Evolutionary conservation across 177 flowering plant genomes (phyloP), one percentile per base, ranked within the genome.

Genomic region (Telopea speciosissima): DNA sequence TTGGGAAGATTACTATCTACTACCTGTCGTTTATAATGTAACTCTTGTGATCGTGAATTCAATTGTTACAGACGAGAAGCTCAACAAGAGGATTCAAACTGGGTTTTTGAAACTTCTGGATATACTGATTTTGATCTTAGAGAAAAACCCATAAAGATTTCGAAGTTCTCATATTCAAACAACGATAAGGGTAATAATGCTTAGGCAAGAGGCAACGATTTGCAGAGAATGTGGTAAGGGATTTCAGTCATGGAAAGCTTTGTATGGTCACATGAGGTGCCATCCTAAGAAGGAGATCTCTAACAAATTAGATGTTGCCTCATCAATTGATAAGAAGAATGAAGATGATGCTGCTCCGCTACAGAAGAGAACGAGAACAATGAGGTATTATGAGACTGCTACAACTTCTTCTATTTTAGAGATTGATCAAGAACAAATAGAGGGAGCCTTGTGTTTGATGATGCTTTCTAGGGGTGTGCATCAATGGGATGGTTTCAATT

Each of bases 161-260:
- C 85, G 90, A 81, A 91, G 75, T 66, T 85, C 28, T 73, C 65
- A 0, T 85, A 85, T 75, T 79, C 80, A 16, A 67, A 40, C 60
- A 54, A 67, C 24, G 58, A 14, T 16, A 31, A 2, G 33, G 33
- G 33, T 31, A n/a, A n/a, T n/a, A n/a, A 65, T 19, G 65, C 25
- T 63, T 42, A 66, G 63, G 36, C 72, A 79, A 49, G 82, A 73
- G 28, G 2, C 33, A 31, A 79, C 81, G 67, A n/a, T 82, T 5
- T 91, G 97, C 66, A 85, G 75, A 73, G 86, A 89, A 81, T 88
- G 97, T 81, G 97, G 97, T 11, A 86, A 87, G 78, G 89, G 78
- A 67, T 88, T 89, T 77, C 85, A 80, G 17, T 86, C 96, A 3
- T 58, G 79, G 79, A 84, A 88, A 77, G 94, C 98, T 75, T 76